phyloP scores from a whole-genome alignment of 1,139 yeast species.

The Taphrina confusa region DNA sequence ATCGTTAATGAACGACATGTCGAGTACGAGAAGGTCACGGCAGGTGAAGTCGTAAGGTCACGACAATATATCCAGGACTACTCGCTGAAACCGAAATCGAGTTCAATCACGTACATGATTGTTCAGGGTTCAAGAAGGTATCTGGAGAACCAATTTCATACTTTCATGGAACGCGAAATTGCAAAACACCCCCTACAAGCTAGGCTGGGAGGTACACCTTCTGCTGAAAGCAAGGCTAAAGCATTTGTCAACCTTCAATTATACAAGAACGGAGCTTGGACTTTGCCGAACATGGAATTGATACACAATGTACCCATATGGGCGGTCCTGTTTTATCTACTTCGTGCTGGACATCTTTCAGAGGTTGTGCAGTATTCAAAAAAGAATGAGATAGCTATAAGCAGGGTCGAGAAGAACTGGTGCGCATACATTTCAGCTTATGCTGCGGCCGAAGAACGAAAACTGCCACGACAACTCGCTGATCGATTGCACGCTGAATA shows the following conservation, averaged over 20 bases:
- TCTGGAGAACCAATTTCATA: conserved; percentile 77
- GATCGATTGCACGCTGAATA: conserved; percentile 78
- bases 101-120: conserved; percentile 44
- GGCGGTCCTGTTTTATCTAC: conserved; percentile 81
- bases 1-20: conserved; percentile 43
- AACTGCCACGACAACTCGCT: conserved; percentile 65
- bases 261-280: conserved; percentile 53
- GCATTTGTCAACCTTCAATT: conserved; percentile 59
- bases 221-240: conserved; percentile 67
- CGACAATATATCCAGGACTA: conserved; percentile 52
- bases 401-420: conserved; percentile 81
- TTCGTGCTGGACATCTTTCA: conserved; percentile 76
- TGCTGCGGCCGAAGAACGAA: conserved; percentile 58
- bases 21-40: conserved; percentile 40
- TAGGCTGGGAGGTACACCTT: conserved; percentile 62
- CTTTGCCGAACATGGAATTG: conserved; percentile 53
- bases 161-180: conserved; percentile 71
- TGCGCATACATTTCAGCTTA: conserved; percentile 75
- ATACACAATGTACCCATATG: conserved; percentile 87
- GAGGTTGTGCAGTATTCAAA: conserved; percentile 70
- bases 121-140: conserved; percentile 60
- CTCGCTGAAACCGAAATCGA: conserved; percentile 44
- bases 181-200: conserved; percentile 61
- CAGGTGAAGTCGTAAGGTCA: conserved; percentile 47
- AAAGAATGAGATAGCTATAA: conserved; percentile 61